Percentiles rank a stretch among this genome's conserved stretches.
phyloP scores from a whole-genome alignment of 2,329 filamentous ascomycete genomes.

The Scytalidium lignicola region DNA sequence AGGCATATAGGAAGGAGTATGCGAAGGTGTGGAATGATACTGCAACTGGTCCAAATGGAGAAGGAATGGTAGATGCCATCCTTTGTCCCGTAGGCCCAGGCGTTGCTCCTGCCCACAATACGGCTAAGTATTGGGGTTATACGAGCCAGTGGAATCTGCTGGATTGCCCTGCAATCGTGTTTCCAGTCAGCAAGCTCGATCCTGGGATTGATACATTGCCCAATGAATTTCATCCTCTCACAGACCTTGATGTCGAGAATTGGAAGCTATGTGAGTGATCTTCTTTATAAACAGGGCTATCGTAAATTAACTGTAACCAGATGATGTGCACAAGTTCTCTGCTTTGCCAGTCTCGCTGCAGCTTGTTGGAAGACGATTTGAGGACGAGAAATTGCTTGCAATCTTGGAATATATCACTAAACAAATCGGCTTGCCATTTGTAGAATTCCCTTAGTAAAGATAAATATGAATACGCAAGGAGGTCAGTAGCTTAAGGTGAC shows the following conservation, averaged over 20 bases:
- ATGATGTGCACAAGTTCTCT: slow-evolving; percentile 27
- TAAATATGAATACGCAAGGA: no score
- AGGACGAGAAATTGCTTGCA: slow-evolving; percentile 29
- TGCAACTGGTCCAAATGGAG: slow-evolving; percentile 16
- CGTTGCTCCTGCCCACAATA: slow-evolving; percentile 42
- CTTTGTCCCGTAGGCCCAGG: slow-evolving; percentile 52
- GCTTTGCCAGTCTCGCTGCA: slow-evolving; percentile 33
- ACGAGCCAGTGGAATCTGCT: slow-evolving; percentile 63
- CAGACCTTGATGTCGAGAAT: slow-evolving; percentile 18
- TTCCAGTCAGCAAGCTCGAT: slow-evolving; percentile 42
- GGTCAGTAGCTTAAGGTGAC: no score
- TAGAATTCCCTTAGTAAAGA: not conserved
- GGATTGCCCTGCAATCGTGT: slow-evolving; percentile 57
- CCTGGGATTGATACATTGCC: slow-evolving; percentile 11
- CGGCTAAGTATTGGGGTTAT: slow-evolving; percentile 55
- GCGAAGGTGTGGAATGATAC: slow-evolving; percentile 16
- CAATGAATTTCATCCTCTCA: slow-evolving; percentile 22
- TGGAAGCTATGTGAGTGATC: slow-evolving; percentile 23
- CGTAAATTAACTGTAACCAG: no score
- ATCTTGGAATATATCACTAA: slow-evolving; percentile 19
- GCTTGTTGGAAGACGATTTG: slow-evolving; percentile 28
- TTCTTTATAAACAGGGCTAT: no score
- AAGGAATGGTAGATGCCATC: slow-evolving; percentile 47
- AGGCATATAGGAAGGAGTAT: slow-evolving; percentile 26
- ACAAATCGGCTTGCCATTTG: slow-evolving; percentile 18